Base-by-base conservation (phyloP, 148 eudicot genomes). In the Silene latifolia region DNA sequence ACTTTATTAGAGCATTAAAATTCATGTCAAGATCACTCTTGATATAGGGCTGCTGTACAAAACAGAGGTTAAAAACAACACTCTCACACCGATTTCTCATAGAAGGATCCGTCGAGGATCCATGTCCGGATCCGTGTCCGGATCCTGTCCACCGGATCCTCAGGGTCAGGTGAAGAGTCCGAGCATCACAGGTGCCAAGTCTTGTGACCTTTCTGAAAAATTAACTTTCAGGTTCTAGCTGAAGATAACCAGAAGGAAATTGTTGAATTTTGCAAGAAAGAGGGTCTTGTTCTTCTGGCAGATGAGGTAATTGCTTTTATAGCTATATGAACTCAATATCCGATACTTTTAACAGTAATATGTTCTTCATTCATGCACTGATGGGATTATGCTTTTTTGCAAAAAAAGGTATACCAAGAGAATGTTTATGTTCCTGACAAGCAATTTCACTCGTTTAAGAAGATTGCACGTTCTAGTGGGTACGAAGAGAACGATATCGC, bases 251-350 rank as follows among this genome's bases (percentile, higher is more conserved):
- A 89, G 84, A 71, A 71, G 39, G 80, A 87, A 76, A 92, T 95
- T 82, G 96, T 90, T 48, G 90, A 95, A 67, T 95, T 95, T 75
- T 92, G 96, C 91, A 92, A 92, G 86, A 76, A 81, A 27, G 94
- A 95, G 78, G 94, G 94, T 53, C 92, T 95, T 44, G 94, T 95
- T 73, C 99, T 95, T 80, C 81, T 92, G 63, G 97, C 97, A 27
- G 99, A 95, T 78, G 99, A 90, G 89, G 98, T 92, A 74, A 81
- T 85, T 78, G 56, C 48, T 19, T 8, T 4, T 47, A 47, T 47
- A 35, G 39, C 39, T 21, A 21, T 39, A 8, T 47, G 39, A 51
- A 29, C 10, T 39, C 18, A 15, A 54, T 46, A 51, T 54, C 54
- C 13, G 8, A 48, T 48, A 58, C 60, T 21, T 65, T 7, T 15